A percentile compares a stretch with the other conserved stretches of the same genome.
Evolutionary conservation across 2,329 filamentous ascomycete species (phyloP).

Genomic region (Botryotinia globosa): DNA sequence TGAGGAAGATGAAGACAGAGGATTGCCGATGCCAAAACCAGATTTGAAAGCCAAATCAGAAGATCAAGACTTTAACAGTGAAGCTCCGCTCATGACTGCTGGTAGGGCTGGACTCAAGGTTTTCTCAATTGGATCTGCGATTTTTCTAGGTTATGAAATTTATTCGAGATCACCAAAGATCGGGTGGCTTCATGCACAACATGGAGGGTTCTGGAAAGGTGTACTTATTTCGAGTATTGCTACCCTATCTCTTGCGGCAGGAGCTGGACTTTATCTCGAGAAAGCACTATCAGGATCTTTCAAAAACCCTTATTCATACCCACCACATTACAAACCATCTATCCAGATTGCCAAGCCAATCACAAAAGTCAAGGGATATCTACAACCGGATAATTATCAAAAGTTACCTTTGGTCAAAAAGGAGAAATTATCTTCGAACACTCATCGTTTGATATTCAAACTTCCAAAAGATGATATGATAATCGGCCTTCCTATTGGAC

Average conservation of each 20-base stretch:
- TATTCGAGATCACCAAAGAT: conserved; percentile 17
- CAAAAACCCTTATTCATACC: conserved; percentile 23
- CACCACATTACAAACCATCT: conserved; percentile 21
- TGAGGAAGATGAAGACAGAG: conserved; percentile 20
- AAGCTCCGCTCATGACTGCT: conserved; percentile 18
- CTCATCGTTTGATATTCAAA: conserved; percentile 33
- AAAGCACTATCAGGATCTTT: conserved; percentile 10
- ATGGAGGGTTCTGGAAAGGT: conserved; percentile 31
- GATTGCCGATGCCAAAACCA: conserved; percentile 22
- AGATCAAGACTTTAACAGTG: conserved; percentile 17
- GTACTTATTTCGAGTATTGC: conserved; percentile 21
- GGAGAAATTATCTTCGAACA: conserved; percentile 26
- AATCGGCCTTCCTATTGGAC: conserved; percentile 44
- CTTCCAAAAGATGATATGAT: conserved; percentile 37
- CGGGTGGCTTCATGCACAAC: conserved; percentile 35
- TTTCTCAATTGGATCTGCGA: conserved; percentile 12
- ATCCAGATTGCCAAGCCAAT: conserved; percentile 21
- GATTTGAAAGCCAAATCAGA: conserved; percentile 15
- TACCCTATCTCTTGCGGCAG: conserved; percentile 9
- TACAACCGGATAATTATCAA: conserved; percentile 27
- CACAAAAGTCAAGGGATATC: conserved; percentile 16
- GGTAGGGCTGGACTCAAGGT: conserved; percentile 14
- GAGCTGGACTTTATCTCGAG: conserved; percentile 18
- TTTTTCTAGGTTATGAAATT: conserved; percentile 18
- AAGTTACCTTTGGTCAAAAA: conserved; percentile 27